A percentile compares a stretch with the other conserved stretches of the same genome.
Conservation (phyloP, 805 yeast species). For the Starmerella scarabaei region DNA sequence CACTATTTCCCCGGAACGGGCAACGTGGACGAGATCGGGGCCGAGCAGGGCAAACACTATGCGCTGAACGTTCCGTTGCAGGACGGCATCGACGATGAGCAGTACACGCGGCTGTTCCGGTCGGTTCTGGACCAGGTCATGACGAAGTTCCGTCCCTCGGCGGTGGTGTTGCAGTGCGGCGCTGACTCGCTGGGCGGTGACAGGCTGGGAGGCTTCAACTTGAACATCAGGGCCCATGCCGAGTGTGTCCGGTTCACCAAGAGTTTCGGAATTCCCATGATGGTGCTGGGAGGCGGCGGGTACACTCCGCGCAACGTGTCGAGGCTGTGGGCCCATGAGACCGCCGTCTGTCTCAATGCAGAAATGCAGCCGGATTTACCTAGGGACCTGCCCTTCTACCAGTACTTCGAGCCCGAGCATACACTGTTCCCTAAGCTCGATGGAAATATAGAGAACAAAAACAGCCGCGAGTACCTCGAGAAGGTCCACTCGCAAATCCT, state of each 20-base stretch:
- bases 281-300: conserved; percentile 97
- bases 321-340: conserved; percentile 87
- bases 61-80: conserved; percentile 75
- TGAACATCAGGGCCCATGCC: conserved; percentile 89
- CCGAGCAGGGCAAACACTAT: conserved; percentile 71
- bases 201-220: conserved; percentile 87
- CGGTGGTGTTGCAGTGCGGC: conserved; percentile 95
- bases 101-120: conserved; percentile 46
- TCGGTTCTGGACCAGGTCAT: conserved; percentile 84
- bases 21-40: conserved; percentile 69
- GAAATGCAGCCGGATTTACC: conserved; percentile 68
- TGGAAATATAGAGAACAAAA: conserved; percentile 72
- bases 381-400: conserved; percentile 56
- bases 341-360: conserved; percentile 73
- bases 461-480: conserved; percentile 70
- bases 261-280: conserved; percentile 72
- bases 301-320: conserved; percentile 96
- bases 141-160: conserved; percentile 79
- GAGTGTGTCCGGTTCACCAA: conserved; percentile 85
- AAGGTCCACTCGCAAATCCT: conserved; percentile 59
- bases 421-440: conserved; percentile 75
- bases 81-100: conserved; percentile 89
- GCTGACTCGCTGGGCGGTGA: conserved; percentile 96
- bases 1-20: conserved; percentile 94
- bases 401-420: conserved; percentile 82